A percentile compares a stretch with the other conserved stretches of the same genome.
Conservation (phyloP, 192 early-diverging fungal species). For the Coemansia sp. region DNA sequence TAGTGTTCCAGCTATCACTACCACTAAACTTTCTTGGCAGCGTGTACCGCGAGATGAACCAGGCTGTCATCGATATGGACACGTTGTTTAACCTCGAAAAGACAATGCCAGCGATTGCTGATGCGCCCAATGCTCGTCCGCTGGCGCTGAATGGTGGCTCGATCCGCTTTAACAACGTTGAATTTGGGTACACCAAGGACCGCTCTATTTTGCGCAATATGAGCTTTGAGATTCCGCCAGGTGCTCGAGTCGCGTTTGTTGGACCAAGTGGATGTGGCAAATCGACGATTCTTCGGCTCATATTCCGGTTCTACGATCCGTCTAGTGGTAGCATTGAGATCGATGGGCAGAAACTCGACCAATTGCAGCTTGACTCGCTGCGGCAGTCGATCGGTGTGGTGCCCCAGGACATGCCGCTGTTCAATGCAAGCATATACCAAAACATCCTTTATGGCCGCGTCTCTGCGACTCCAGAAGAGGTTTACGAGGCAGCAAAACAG, state of each 20-base stretch:
- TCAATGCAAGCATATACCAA: constrained; percentile 89
- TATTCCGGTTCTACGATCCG: constrained; percentile 96
- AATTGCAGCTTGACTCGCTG: constrained; percentile 78
- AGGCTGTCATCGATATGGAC: constrained; percentile 97
- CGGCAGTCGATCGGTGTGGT: constrained; percentile 82
- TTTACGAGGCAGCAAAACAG: constrained; percentile 57
- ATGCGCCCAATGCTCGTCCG: constrained; percentile 60
- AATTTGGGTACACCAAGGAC: constrained; percentile 83
- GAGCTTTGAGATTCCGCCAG: constrained; percentile 80
- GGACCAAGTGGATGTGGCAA: constrained; percentile 94
- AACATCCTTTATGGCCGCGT: constrained; percentile 91
- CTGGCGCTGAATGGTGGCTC: constrained; percentile 65
- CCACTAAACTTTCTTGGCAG: constrained; percentile 97
- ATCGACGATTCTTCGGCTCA: constrained; percentile 76
- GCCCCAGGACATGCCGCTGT: constrained; percentile 87
- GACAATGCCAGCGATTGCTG: constrained; percentile 56
- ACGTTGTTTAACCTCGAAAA: constrained; percentile 86
- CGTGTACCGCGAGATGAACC: constrained; percentile 95
- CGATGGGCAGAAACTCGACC: constrained; percentile 80
- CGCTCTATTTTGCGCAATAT: constrained; percentile 73
- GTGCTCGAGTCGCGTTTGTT: constrained; percentile 87
- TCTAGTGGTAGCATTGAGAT: constrained; percentile 74
- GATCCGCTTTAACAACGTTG: constrained; percentile 84
- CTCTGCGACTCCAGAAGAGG: constrained; percentile 62
- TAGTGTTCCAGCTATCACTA: constrained; percentile 96